Evolutionary conservation across 108 stramenopile genomes (phyloP), one percentile per base, ranked within the genome.

Genomic region (Skeletonema marinoi): DNA sequence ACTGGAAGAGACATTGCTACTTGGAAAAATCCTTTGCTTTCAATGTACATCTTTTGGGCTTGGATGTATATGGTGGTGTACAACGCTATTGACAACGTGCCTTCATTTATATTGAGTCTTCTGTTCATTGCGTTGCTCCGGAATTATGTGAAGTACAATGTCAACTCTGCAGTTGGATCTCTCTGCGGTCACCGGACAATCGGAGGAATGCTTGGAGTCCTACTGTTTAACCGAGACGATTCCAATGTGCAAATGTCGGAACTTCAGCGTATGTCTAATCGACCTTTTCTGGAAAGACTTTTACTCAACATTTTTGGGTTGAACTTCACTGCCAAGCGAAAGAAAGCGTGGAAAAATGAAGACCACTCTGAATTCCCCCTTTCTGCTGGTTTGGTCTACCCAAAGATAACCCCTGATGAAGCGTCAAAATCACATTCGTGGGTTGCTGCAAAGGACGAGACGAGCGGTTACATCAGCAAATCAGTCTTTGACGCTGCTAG

Each of bases 331-430:
- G 42, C 71, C 21, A 68, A 33, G 1, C 56, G 80, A 42, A n/a
- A 32, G 10, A 17, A 60, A 36, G 80, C 78, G 31, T 80, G 85
- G 83, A 61, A 32, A 70, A 64, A 32, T 8, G 78, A 82, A 10
- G 80, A 88, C 77, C 87, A 92, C 41, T 68, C 75, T 16, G 92
- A 92, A 64, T 92, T 92, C 60, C 92, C 91, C 13, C 90, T 92
- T 46, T 92, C 92, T 4, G 78, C 89, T 51, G 78, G 86, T 17
- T 78, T 75, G 31, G 78, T 73, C 11, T 89, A 92, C 68, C 88
- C 82, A n/a, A 90, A 89, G 67, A 85, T 84, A 65, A 65, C 87
- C 10, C 70, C 86, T 36, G 78, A 86, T 10, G 84, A 90, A 44
- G 85, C 85, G 1, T 62, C 87, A 21, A 86, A 86, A 36, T 36